Evolutionary conservation across 2,329 filamentous ascomycete species (phyloP).

Genomic region (Seiridium unicorne): DNA sequence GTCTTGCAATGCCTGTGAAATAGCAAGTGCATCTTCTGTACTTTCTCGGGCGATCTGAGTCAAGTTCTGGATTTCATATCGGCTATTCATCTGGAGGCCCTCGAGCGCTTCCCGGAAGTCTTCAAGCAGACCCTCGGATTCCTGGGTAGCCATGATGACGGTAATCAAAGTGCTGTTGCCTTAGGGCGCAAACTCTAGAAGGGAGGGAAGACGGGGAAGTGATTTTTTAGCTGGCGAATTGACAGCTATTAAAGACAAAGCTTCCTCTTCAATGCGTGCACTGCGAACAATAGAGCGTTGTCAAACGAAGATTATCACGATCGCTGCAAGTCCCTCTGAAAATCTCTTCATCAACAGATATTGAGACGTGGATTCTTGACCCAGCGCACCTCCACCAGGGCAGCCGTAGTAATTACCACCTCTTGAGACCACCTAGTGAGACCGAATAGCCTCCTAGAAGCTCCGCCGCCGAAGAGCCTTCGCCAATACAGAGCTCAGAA

Average conservation of each 20-base stretch:
- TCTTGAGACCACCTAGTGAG: not conserved
- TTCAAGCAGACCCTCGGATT: conserved; percentile 82
- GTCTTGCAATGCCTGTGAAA: conserved; percentile 84
- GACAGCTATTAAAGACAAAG: not conserved
- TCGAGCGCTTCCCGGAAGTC: conserved; percentile 93
- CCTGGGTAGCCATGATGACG: conserved; percentile 45
- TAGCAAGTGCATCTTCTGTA: conserved; percentile 90
- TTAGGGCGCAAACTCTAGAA: conserved; percentile 5
- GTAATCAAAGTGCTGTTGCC: not conserved
- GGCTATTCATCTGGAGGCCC: conserved; percentile 86
- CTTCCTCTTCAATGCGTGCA: conserved; percentile 11
- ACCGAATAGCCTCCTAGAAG: not conserved
- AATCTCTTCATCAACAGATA: conserved; percentile 13
- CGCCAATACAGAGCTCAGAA: not conserved
- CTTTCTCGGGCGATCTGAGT: conserved; percentile 98
- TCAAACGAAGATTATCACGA: conserved; percentile 13
- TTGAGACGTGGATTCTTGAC: conserved; percentile 10
- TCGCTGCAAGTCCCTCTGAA: conserved; percentile 8
- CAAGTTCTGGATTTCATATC: conserved; percentile 94
- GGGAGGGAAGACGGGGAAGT: not conserved
- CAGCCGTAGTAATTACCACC: not conserved
- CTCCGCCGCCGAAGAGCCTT: not conserved
- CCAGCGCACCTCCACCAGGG: not conserved
- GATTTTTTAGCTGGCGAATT: not conserved
- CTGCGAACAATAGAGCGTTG: conserved; percentile 10